Percentiles rank a stretch among this genome's conserved stretches.
phyloP scores from a whole-genome alignment of 306 rosid genomes.

The Clitoria ternatea region DNA sequence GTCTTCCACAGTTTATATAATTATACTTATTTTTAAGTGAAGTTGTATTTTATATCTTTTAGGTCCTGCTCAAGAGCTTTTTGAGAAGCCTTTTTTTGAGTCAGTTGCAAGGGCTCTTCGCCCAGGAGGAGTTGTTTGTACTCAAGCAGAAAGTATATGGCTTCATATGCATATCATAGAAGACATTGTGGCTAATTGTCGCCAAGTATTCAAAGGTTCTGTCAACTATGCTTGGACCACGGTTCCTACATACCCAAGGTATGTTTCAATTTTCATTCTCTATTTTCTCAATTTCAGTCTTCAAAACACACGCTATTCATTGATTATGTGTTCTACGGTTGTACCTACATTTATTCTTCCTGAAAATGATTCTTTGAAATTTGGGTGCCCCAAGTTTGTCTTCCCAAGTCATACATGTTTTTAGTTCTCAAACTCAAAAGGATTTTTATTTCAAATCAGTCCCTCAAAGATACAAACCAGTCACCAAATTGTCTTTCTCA shows the following conservation, averaged over 20 bases:
- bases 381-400: background rate
- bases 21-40: background rate
- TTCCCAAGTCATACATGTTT: background rate
- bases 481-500: background rate
- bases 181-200: constrained; percentile 78
- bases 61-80: constrained; percentile 99
- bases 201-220: constrained; percentile 89
- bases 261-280: background rate
- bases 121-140: constrained; percentile 95
- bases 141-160: constrained; percentile 99
- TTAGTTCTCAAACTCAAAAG: too few species aligned
- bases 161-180: constrained; percentile 96
- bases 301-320: background rate
- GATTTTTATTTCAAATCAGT: background rate
- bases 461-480: background rate
- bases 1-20: background rate
- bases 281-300: background rate
- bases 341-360: background rate
- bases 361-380: background rate
- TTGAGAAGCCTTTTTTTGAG: constrained; percentile 83
- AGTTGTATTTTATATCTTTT: constrained; percentile 13
- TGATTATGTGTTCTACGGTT: background rate
- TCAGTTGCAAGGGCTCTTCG: constrained; percentile 89
- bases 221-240: constrained; percentile 99
- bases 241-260: constrained; percentile 98